Conservation (phyloP, 1,284 basidiomycete genomes). For the Tilletia horrida region DNA sequence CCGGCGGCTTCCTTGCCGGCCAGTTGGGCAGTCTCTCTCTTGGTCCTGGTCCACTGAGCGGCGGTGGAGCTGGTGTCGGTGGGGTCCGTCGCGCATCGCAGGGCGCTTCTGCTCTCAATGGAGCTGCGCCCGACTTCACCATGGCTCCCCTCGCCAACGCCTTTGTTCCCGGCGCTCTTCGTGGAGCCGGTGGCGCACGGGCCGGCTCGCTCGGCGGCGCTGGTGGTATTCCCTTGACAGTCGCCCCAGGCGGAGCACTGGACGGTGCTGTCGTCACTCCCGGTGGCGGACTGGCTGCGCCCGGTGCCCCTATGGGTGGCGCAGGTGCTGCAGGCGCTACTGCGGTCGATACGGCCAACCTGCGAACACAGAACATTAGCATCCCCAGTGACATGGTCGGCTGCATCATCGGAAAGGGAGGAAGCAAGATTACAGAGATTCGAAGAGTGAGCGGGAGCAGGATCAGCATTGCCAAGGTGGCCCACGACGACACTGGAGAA, state of each 20-base stretch:
- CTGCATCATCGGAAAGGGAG: conserved; percentile 73
- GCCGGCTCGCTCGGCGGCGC: background rate
- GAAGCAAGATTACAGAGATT: conserved; percentile 98
- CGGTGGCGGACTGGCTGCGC: conserved; percentile 44
- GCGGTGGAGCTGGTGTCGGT: background rate
- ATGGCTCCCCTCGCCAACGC: conserved; percentile 16
- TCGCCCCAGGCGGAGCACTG: conserved; percentile 30
- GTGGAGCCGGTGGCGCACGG: background rate
- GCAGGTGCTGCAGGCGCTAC: conserved; percentile 45
- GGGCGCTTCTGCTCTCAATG: conserved; percentile 5
- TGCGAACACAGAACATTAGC: conserved; percentile 97
- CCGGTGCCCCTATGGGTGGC: conserved; percentile 25
- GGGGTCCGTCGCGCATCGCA: conserved; percentile 11
- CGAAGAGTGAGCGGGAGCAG: conserved; percentile 91
- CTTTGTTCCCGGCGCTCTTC: conserved; percentile 12
- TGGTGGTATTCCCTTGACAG: conserved; percentile 3
- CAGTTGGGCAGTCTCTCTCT: conserved; percentile 24
- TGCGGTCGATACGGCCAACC: conserved; percentile 63
- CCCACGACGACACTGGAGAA: conserved; percentile 96
- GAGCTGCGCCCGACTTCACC: conserved; percentile 12
- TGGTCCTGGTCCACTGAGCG: conserved; percentile 18
- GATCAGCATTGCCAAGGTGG: conserved; percentile 96
- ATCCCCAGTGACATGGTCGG: conserved; percentile 90
- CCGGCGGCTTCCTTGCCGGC: conserved; percentile 55
- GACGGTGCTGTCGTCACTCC: conserved; percentile 47